A percentile compares a stretch with the other conserved stretches of the same genome.
Conservation (phyloP, 768 basidiomycete genomes). For the Hygrocybe coccinea region DNA sequence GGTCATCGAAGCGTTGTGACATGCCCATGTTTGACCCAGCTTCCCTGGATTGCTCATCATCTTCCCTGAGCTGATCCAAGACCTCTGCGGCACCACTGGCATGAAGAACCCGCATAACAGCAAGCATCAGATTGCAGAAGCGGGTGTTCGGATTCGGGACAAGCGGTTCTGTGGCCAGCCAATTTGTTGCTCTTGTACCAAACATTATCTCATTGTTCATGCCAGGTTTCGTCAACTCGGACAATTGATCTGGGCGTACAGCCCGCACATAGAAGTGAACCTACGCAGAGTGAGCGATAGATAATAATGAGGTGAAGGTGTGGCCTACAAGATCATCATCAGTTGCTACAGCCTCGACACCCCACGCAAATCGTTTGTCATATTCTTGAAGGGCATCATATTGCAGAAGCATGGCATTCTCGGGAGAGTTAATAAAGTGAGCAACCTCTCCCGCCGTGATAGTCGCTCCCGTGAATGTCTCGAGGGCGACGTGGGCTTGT, state of each 20-base stretch:
- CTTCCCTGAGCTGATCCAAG: too few species aligned
- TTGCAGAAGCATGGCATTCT: conserved; percentile 2
- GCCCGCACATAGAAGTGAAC: background rate
- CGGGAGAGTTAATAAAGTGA: background rate
- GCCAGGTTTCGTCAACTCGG: background rate
- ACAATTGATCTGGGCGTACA: background rate
- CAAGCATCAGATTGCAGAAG: background rate
- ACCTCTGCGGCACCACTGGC: too few species aligned
- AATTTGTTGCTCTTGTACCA: background rate
- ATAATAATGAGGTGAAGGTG: background rate
- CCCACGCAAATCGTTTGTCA: background rate
- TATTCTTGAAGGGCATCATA: background rate
- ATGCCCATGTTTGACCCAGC: too few species aligned
- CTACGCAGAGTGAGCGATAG: background rate
- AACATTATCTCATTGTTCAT: conserved; percentile 1
- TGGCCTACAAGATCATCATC: background rate
- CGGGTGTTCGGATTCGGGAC: background rate
- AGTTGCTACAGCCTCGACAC: background rate
- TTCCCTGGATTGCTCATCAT: too few species aligned
- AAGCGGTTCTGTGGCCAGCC: background rate
- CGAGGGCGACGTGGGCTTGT: conserved; percentile 2
- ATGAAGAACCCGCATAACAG: too few species aligned
- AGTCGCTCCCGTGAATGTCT: background rate
- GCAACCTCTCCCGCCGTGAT: background rate
- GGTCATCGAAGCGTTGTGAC: too few species aligned